These are phyloP conservation scores for Scutellaria baicalensis DNA, from an alignment of 257 asterid genomes.

Conservation along the genomic window DNA sequence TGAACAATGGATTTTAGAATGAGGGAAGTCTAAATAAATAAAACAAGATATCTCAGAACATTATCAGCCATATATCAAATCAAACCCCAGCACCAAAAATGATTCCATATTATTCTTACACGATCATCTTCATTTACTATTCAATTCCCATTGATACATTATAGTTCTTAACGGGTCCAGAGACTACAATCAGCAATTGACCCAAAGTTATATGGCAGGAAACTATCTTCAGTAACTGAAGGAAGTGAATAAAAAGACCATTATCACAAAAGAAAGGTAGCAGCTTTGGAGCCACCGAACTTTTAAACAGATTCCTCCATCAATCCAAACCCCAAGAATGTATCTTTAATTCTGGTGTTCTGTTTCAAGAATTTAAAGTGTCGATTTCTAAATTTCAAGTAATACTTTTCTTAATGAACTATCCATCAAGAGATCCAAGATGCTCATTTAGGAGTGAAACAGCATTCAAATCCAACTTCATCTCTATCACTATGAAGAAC, in stretches of 20 bases:
- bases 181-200: not conserved
- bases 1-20: not conserved
- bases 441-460: not conserved
- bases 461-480: not conserved
- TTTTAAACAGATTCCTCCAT: not conserved
- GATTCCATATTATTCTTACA: conserved; percentile 3
- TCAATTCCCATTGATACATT: not conserved
- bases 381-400: not conserved
- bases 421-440: not conserved
- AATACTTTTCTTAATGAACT: not conserved
- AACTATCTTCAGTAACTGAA: not conserved
- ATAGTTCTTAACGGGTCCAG: not conserved
- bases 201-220: not conserved
- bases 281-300: not conserved
- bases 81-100: not conserved
- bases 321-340: not conserved
- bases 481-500: not conserved
- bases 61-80: not conserved
- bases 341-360: not conserved
- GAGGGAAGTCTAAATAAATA: not conserved
- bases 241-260: not conserved
- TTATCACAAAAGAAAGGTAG: not conserved
- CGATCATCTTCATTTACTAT: not conserved
- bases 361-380: not conserved
- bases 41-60: not conserved